A percentile compares a stretch with the other conserved stretches of the same genome.
phyloP scores from a whole-genome alignment of 805 yeast genomes.

The Yarrowia deformans region DNA sequence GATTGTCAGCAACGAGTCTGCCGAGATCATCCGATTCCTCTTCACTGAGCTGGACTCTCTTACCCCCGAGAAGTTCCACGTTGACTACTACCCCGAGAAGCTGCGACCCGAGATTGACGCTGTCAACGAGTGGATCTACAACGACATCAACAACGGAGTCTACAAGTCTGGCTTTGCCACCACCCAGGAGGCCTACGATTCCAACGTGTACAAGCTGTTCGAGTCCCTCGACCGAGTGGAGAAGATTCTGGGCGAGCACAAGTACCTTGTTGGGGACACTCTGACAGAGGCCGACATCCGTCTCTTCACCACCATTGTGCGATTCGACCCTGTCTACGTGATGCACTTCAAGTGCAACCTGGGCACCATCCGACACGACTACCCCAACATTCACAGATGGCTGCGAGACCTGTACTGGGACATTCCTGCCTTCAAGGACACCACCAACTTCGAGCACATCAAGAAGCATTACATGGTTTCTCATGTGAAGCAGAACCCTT shows the following conservation, averaged over 20 bases:
- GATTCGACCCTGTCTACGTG: slow-evolving; percentile 92
- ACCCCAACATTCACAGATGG: slow-evolving; percentile 82
- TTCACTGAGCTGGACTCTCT: slow-evolving; percentile 70
- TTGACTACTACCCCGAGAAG: slow-evolving; percentile 69
- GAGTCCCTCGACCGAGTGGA: slow-evolving; percentile 74
- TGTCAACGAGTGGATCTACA: slow-evolving; percentile 81
- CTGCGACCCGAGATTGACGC: slow-evolving; percentile 70
- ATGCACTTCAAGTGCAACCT: slow-evolving; percentile 95
- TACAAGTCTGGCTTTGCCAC: slow-evolving; percentile 93
- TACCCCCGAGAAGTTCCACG: slow-evolving; percentile 54
- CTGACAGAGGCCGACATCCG: slow-evolving; percentile 93
- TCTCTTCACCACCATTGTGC: slow-evolving; percentile 81
- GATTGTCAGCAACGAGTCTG: slow-evolving; percentile 89
- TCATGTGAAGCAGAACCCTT: slow-evolving; percentile 80
- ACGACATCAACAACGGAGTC: slow-evolving; percentile 88
- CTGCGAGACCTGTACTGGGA: slow-evolving; percentile 84
- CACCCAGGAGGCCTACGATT: slow-evolving; percentile 79
- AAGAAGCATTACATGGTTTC: slow-evolving; percentile 90
- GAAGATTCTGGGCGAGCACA: slow-evolving; percentile 56
- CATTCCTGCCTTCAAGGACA: slow-evolving; percentile 70
- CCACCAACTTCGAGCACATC: slow-evolving; percentile 89
- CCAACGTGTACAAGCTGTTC: slow-evolving; percentile 69
- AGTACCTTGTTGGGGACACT: slow-evolving; percentile 64
- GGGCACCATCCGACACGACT: slow-evolving; percentile 77
- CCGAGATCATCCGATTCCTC: slow-evolving; percentile 86